These are phyloP conservation scores for Cyberlindnera galapagoensis DNA, from an alignment of 805 yeast species.

Conservation along the genomic window DNA sequence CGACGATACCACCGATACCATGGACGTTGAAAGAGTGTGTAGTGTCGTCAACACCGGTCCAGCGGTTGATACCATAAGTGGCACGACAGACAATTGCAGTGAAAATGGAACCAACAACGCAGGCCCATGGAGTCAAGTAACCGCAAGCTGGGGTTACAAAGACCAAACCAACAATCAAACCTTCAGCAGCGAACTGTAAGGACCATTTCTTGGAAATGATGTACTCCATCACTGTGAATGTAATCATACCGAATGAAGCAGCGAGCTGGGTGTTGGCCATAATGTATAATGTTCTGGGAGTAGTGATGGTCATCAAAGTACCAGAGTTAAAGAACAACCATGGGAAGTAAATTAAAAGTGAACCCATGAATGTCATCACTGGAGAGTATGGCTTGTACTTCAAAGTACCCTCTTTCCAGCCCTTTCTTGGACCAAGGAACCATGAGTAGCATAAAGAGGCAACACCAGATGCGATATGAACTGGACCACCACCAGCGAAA, in stretches of 20 bases:
- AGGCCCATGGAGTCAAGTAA: slow-evolving; percentile 84
- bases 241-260: slow-evolving; percentile 81
- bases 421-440: slow-evolving; percentile 72
- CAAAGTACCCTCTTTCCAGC: slow-evolving; percentile 26
- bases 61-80: slow-evolving; percentile 74
- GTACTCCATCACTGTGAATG: slow-evolving; percentile 87
- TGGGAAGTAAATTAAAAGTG: slow-evolving; percentile 84
- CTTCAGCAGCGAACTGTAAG: slow-evolving; percentile 88
- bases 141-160: slow-evolving; percentile 98
- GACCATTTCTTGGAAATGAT: slow-evolving; percentile 84
- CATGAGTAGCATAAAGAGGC: slow-evolving; percentile 80
- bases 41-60: slow-evolving; percentile 80
- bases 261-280: slow-evolving; percentile 86
- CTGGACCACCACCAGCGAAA: slow-evolving; percentile 99
- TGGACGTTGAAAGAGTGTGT: slow-evolving; percentile 94
- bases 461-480: slow-evolving; percentile 87
- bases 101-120: slow-evolving; percentile 71
- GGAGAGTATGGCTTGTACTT: slow-evolving; percentile 89
- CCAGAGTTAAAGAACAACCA: slow-evolving; percentile 96
- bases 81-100: slow-evolving; percentile 82
- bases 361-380: slow-evolving; percentile 82
- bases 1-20: slow-evolving; percentile 92
- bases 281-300: slow-evolving; percentile 78
- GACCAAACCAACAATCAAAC: slow-evolving; percentile 92
- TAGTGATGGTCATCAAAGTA: slow-evolving; percentile 67